Evolutionary conservation across 2,329 filamentous ascomycete genomes (phyloP), one percentile per base, ranked within the genome.

Genomic region (Coccinonectria pachysandricola): DNA sequence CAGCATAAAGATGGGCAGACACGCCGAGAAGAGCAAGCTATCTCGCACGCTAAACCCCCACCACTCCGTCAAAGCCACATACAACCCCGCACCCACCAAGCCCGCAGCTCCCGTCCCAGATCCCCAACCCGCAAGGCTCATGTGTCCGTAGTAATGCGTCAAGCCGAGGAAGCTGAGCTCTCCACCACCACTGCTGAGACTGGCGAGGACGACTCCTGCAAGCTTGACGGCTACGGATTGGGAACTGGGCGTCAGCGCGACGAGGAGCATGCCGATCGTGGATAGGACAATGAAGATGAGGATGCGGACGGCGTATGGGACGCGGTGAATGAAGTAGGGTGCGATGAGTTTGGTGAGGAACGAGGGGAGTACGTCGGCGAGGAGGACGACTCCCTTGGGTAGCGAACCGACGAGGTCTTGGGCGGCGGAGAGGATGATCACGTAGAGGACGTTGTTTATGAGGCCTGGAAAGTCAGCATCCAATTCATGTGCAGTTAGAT

Each of bases 401-500:
- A 95, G 68, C 16, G 83, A 79, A 18, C 88, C 88, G 43, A 96
- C 91, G 35, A 98, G 81, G 49, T 98, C 91, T 46, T 95, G 81
- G 4, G 91, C 91, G 18, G 91, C 83, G 15, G 86, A 92, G 46
- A 98, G 79, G 50, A 96, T 91, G 53, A 96, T 83, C 30, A 96
- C 88, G 57, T 95, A 96, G 59, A 95, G 80, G 42, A 96, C 84
- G 60, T 96, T 96, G 59, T 98, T 96, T 52, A 96, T 91, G 11
- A 59, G 50, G 29, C 57, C 57, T 59, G 14, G 1, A 19, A 19
- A 19, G 10, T 7, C 7, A 19, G 7, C 10, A 8, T 1, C 3
- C 4, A 3, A 2, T 5, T 6, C n/a, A 1, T 4, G 4, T 1
- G 8, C 8, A 24, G n/a, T n/a, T n/a, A n/a, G n/a, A n/a, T n/a